These are phyloP conservation scores for Cryptococcus sp. DNA, from an alignment of 1,284 basidiomycete species.

Conservation along the genomic window DNA sequence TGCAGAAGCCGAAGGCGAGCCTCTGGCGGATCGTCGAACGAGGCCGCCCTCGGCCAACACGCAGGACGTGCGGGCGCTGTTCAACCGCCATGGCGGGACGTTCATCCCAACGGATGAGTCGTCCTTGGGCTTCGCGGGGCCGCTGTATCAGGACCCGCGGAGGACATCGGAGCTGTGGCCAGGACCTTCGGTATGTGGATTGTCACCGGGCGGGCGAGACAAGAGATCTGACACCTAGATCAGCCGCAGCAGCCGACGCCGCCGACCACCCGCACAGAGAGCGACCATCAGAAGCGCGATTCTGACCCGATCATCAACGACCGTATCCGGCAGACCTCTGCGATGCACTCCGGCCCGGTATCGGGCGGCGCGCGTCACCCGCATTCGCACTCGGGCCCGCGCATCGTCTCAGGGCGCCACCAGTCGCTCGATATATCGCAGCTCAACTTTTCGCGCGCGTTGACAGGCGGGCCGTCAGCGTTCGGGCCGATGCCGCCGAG, in stretches of 20 bases:
- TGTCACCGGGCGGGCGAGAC: not conserved
- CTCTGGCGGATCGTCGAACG: slow-evolving; percentile 69
- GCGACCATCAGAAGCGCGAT: slow-evolving; percentile 74
- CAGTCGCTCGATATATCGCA: slow-evolving; percentile 52
- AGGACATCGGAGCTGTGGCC: slow-evolving; percentile 32
- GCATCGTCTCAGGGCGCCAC: slow-evolving; percentile 40
- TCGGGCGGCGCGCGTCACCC: slow-evolving; percentile 8
- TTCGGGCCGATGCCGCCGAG: slow-evolving; percentile 33
- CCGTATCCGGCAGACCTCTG: slow-evolving; percentile 65
- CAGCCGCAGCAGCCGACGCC: slow-evolving; percentile 37
- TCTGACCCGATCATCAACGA: slow-evolving; percentile 84
- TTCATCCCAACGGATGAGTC: slow-evolving; percentile 63
- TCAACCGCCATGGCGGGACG: slow-evolving; percentile 67
- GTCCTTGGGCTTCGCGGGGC: slow-evolving; percentile 25
- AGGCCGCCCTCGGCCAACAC: slow-evolving; percentile 83
- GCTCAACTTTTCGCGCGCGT: slow-evolving; percentile 40
- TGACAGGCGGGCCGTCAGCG: slow-evolving; percentile 12
- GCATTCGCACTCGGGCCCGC: slow-evolving; percentile 32
- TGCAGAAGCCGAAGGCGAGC: slow-evolving; percentile 63
- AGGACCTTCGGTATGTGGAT: slow-evolving; percentile 9
- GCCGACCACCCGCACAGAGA: slow-evolving; percentile 57
- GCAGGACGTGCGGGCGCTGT: slow-evolving; percentile 84
- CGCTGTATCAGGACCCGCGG: slow-evolving; percentile 26
- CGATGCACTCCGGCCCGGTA: slow-evolving; percentile 2
- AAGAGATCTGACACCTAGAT: not conserved